These are phyloP conservation scores for Lactuca saligna DNA, from an alignment of 129 eudicot species.

Conservation along the genomic window DNA sequence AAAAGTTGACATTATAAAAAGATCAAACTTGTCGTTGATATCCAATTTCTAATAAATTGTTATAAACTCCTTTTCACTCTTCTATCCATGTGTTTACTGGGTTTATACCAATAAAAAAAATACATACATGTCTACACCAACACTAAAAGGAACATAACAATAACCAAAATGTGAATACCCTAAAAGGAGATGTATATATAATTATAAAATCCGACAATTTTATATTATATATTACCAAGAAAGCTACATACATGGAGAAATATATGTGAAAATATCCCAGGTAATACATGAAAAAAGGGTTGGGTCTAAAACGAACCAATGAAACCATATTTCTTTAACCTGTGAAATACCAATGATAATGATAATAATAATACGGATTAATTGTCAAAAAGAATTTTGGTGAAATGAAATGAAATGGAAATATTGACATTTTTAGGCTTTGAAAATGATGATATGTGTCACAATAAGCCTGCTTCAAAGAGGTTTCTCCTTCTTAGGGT, in stretches of 20 bases:
- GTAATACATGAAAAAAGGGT: constrained; percentile 9
- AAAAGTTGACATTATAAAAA: too few relatives aligned
- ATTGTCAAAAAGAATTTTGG: constrained; percentile 32
- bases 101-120: too few relatives aligned
- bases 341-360: constrained; percentile 35
- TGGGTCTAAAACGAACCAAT: constrained; percentile 29
- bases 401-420: constrained; percentile 17
- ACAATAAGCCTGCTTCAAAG: constrained; percentile 92
- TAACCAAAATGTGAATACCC: too few relatives aligned
- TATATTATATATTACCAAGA: constrained; percentile 28
- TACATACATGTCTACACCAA: neutral
- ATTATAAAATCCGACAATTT: constrained; percentile 19
- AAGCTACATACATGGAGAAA: constrained; percentile 31
- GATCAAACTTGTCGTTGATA: neutral
- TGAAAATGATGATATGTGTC: constrained; percentile 32
- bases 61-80: too few relatives aligned
- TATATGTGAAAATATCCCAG: constrained; percentile 20
- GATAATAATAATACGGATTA: neutral
- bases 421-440: constrained; percentile 45
- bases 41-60: neutral
- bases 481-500: constrained; percentile 97
- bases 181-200: constrained; percentile 17
- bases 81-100: too few relatives aligned
- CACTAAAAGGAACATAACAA: neutral
- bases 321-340: constrained; percentile 40